Evolutionary conservation across 2,329 filamentous ascomycete species (phyloP).

Genomic region (Botryotinia globosa): DNA sequence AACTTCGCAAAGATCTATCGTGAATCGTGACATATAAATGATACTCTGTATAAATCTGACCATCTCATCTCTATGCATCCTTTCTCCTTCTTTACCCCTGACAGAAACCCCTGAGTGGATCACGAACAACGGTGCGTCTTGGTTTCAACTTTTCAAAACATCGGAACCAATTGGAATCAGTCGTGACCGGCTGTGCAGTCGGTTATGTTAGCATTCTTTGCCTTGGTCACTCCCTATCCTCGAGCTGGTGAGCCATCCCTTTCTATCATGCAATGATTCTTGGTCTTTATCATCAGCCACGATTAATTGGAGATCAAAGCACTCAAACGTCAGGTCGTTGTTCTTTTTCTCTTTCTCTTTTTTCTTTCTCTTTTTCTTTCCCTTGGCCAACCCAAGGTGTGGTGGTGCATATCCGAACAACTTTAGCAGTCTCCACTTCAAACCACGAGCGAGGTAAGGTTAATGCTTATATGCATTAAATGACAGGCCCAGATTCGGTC

Average conservation of each 20-base stretch:
- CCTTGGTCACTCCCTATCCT: neutral
- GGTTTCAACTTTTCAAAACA: neutral
- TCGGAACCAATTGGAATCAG: neutral
- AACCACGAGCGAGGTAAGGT: conserved; percentile 1
- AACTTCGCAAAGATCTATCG: neutral
- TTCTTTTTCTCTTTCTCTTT: neutral
- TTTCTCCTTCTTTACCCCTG: neutral
- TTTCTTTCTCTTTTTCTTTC: neutral
- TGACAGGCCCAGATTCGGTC: conserved; percentile 9
- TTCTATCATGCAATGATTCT: neutral
- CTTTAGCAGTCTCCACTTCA: neutral
- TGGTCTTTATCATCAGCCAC: neutral
- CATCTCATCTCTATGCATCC: neutral
- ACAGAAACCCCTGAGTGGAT: conserved; percentile 13
- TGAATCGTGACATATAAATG: neutral
- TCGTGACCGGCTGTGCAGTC: neutral
- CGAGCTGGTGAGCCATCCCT: neutral
- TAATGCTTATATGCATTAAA: conserved; percentile 12
- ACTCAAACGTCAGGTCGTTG: too few species aligned
- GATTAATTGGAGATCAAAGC: neutral
- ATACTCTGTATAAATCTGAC: conserved; percentile 6
- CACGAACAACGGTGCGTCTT: neutral
- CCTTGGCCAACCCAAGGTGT: too few species aligned
- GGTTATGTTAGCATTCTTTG: neutral
- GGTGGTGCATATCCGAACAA: neutral